Conservation (phyloP, 371 early-diverging fungal genomes). For the Massospora cicadina region DNA sequence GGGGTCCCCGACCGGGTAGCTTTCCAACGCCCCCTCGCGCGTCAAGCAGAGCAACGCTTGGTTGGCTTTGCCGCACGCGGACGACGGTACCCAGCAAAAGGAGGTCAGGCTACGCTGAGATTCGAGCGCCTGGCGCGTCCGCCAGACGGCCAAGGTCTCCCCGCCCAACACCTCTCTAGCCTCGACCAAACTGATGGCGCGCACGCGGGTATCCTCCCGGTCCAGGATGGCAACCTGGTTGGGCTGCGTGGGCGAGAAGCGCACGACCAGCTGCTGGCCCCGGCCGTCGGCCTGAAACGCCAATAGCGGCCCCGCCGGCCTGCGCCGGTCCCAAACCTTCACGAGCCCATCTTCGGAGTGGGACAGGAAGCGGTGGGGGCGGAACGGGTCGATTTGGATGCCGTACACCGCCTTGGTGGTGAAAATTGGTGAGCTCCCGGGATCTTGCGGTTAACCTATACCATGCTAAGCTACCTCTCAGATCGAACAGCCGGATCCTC, state of each 20-base stretch:
- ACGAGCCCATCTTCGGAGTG: conserved; percentile 50
- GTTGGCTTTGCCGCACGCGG: neutral
- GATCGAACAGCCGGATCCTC: conserved; percentile 24
- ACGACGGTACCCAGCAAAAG: neutral
- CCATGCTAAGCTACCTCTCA: conserved; percentile 17
- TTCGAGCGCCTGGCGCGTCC: neutral
- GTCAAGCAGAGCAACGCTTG: neutral
- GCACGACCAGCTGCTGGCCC: neutral
- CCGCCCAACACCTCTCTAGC: neutral
- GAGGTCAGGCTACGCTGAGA: neutral
- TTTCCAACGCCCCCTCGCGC: neutral
- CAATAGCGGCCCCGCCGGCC: conserved; percentile 36
- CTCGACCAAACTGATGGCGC: neutral
- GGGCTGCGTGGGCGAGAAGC: neutral
- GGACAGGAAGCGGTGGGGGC: conserved; percentile 46
- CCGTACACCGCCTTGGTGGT: conserved; percentile 58
- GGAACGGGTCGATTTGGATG: conserved; percentile 48
- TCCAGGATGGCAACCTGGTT: neutral
- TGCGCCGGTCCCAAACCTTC: conserved; percentile 62
- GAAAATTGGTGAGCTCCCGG: conserved; percentile 19
- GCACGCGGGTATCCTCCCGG: neutral
- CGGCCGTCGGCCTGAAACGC: conserved; percentile 12
- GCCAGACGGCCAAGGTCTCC: neutral
- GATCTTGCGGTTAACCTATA: conserved; percentile 1
- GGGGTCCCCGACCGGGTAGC: neutral